Percentiles rank a stretch among this genome's conserved stretches.
These are phyloP conservation scores for Allantophomopsis cytisporea DNA, from an alignment of 2,329 filamentous ascomycete species.

Conservation along the genomic window DNA sequence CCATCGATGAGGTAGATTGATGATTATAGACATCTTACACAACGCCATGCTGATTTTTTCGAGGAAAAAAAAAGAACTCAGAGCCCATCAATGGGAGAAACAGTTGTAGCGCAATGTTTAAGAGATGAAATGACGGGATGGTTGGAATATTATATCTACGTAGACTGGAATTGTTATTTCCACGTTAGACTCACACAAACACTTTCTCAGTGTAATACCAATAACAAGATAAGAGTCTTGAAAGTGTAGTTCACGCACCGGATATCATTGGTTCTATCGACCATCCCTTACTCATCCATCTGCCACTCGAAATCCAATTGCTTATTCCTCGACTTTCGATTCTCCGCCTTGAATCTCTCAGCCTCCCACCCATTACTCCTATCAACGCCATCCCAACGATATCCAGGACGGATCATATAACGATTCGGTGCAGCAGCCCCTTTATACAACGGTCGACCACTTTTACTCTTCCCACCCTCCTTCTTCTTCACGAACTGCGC, in stretches of 20 bases:
- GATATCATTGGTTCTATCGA: not conserved
- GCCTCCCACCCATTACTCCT: conserved; percentile 86
- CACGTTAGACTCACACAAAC: too few species aligned
- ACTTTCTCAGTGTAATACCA: too few species aligned
- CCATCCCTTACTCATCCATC: conserved; percentile 61
- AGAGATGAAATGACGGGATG: too few species aligned
- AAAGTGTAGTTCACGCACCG: not conserved
- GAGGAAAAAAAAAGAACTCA: too few species aligned
- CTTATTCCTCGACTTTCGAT: conserved; percentile 61
- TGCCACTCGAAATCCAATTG: conserved; percentile 88
- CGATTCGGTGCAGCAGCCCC: conserved; percentile 79
- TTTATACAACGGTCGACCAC: conserved; percentile 41
- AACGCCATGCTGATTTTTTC: too few species aligned
- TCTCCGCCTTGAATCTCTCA: conserved; percentile 81
- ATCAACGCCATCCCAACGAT: conserved; percentile 96
- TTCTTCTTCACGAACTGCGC: conserved; percentile 55
- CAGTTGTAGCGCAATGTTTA: too few species aligned
- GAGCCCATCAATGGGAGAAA: too few species aligned
- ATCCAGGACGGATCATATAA: conserved; percentile 84
- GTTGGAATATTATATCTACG: too few species aligned
- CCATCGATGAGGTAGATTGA: too few species aligned
- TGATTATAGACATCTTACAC: too few species aligned
- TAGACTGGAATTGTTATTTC: too few species aligned
- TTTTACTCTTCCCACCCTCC: conserved; percentile 10
- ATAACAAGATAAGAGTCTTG: not conserved